These are phyloP conservation scores for Waltergamsia citrina DNA, from an alignment of 2,329 filamentous ascomycete species.

Conservation along the genomic window DNA sequence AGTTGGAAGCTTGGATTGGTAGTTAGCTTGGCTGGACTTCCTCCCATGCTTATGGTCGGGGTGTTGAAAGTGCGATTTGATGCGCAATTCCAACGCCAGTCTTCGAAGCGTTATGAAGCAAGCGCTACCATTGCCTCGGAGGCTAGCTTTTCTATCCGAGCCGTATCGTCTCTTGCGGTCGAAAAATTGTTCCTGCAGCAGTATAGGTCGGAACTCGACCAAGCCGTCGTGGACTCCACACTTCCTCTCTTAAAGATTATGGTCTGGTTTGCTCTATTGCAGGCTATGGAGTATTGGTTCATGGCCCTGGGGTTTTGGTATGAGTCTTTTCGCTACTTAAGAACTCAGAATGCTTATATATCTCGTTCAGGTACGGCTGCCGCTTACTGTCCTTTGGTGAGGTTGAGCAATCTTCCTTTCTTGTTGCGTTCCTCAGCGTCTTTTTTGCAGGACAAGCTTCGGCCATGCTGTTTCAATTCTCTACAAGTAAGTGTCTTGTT, in stretches of 20 bases:
- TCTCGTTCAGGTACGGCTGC: too few species aligned
- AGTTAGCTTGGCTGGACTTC: slow-evolving; percentile 55
- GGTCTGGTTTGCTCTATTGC: slow-evolving; percentile 25
- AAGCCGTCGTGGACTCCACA: slow-evolving; percentile 15
- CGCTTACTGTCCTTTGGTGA: slow-evolving; percentile 58
- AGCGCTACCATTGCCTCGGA: slow-evolving; percentile 55
- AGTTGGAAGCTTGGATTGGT: slow-evolving; percentile 61
- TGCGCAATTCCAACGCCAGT: slow-evolving; percentile 80
- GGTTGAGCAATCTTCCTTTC: slow-evolving; percentile 41
- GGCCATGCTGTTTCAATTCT: slow-evolving; percentile 32
- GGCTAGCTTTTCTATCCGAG: slow-evolving; percentile 51
- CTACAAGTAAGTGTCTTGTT: too few species aligned
- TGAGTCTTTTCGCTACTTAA: too few species aligned
- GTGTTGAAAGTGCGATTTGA: slow-evolving; percentile 29
- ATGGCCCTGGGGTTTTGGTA: slow-evolving; percentile 90
- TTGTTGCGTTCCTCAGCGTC: slow-evolving; percentile 42
- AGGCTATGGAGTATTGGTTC: slow-evolving; percentile 71
- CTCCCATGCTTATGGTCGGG: slow-evolving; percentile 53
- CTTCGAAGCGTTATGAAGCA: slow-evolving; percentile 79
- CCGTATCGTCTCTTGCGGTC: slow-evolving; percentile 39
- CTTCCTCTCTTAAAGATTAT: slow-evolving; percentile 21
- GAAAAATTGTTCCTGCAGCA: slow-evolving; percentile 25
- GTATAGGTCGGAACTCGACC: slow-evolving; percentile 23
- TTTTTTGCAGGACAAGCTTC: slow-evolving; percentile 34
- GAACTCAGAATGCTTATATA: too few species aligned